A percentile compares a stretch with the other conserved stretches of the same genome.
These are phyloP conservation scores for Wickerhamiella infanticola DNA, from an alignment of 1,139 yeast genomes.

Conservation along the genomic window DNA sequence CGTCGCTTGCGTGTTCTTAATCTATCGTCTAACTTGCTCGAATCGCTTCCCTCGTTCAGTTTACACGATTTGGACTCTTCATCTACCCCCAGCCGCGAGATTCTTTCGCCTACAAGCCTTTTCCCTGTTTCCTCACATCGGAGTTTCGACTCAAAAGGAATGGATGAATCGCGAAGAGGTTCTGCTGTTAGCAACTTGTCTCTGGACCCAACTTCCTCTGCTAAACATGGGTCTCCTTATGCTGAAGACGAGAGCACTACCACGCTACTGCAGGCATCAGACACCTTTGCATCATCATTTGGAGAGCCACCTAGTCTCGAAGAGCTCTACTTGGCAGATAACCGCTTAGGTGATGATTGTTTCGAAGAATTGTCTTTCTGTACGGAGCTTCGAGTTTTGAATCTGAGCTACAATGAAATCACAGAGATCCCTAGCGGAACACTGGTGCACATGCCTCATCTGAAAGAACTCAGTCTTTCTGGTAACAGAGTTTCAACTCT, in stretches of 20 bases:
- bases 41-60: constrained; percentile 39
- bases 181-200: background rate
- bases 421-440: constrained; percentile 70
- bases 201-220: background rate
- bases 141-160: background rate
- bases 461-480: constrained; percentile 60
- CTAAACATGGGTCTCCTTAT: background rate
- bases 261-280: background rate
- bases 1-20: constrained; percentile 46
- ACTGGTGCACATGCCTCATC: constrained; percentile 37
- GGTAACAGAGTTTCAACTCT: constrained; percentile 70
- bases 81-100: background rate
- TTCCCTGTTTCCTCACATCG: background rate
- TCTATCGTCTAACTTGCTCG: constrained; percentile 65
- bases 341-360: constrained; percentile 63
- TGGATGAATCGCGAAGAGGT: background rate
- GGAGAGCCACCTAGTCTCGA: constrained; percentile 21
- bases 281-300: background rate
- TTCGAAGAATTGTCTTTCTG: constrained; percentile 55
- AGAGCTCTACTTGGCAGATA: constrained; percentile 60
- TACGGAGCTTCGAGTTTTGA: constrained; percentile 44
- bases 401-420: constrained; percentile 70
- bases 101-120: background rate
- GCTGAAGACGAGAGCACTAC: background rate
- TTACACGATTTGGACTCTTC: constrained; percentile 7